Evolutionary conservation across 495 filamentous ascomycete species (phyloP), one percentile per base, ranked within the genome.

Genomic region (Alectoria sarmentosa): DNA sequence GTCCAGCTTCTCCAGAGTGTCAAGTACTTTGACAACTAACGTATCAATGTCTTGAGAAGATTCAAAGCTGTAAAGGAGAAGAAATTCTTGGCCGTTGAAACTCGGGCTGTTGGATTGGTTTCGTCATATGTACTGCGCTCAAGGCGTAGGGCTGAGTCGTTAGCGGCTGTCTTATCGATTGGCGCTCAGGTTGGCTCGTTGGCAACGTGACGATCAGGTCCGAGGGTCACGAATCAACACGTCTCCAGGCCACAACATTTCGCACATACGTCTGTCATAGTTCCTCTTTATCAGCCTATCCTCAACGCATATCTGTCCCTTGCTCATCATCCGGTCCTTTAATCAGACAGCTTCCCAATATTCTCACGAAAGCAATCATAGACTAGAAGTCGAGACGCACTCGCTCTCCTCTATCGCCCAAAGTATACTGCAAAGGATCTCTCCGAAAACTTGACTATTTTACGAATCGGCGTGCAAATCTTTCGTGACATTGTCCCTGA

Each of bases 141-240:
- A n/a, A n/a, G 36, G 42, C 62, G 54, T 64, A 64, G 55, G 62
- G 62, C 41, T 64, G 55, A 64, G 48, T 15, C 4, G 8, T 14
- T 42, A 52, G 48, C 48, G 23, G n/a, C 26, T 64, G 13, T 38
- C 61, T 63, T 58, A 44, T 58, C 55, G 30, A 19, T 64, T 52
- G 48, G 48, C 48, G 62, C 62, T 37, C 59, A 34, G 30, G n/a
- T n/a, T n/a, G n/a, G n/a, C n/a, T n/a, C n/a, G n/a, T n/a, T n/a
- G n/a, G n/a, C 62, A 52, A 46, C 13, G 41, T 64, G 41, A 60
- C n/a, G 9, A 54, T 21, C 56, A 60, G 39, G 34, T n/a, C n/a
- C n/a, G n/a, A n/a, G n/a, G n/a, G n/a, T 60, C 63, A 65, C 56
- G 63, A 55, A 60, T 54, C 32, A 41, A 65, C 63, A 65, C 17